These are phyloP conservation scores for Tillandsia leiboldiana DNA, from an alignment of 176 grass and related monocot species.

Conservation along the genomic window DNA sequence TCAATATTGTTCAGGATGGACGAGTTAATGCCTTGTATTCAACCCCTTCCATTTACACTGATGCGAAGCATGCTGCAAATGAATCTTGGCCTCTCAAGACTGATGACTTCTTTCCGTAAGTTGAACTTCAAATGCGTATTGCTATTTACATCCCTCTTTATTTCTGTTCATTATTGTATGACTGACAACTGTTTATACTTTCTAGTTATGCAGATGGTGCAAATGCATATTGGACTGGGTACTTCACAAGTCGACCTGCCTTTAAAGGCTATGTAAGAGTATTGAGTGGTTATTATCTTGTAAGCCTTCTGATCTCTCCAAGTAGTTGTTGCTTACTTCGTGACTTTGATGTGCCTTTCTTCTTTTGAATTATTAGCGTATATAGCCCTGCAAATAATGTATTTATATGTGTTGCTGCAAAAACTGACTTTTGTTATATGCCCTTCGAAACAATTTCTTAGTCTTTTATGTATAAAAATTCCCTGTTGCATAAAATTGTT, in stretches of 20 bases:
- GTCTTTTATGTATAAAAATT: too few relatives aligned
- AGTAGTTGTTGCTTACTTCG: background rate
- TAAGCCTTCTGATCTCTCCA: conserved; percentile 18
- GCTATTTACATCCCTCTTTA: background rate
- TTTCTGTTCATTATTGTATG: conserved; percentile 3
- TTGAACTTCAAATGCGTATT: background rate
- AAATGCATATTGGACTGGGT: conserved; percentile 96
- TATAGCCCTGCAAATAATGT: too few relatives aligned
- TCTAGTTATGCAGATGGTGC: conserved; percentile 84
- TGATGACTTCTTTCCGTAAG: conserved; percentile 94
- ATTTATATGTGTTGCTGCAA: too few relatives aligned
- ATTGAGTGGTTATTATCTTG: conserved; percentile 90
- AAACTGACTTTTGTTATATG: too few relatives aligned
- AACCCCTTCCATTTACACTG: conserved; percentile 97
- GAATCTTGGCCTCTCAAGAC: conserved; percentile 88
- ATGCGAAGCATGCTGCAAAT: conserved; percentile 80
- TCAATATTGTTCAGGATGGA: conserved; percentile 56
- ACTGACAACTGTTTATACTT: background rate
- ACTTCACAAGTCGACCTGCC: conserved; percentile 93
- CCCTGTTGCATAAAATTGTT: too few relatives aligned
- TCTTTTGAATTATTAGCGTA: too few relatives aligned
- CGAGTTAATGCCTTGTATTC: conserved; percentile 96
- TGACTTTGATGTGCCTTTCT: background rate
- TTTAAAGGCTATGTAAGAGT: conserved; percentile 69
- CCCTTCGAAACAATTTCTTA: too few relatives aligned